Conservation (phyloP, 75 land plant species). For the Ceratopteris richardii region DNA sequence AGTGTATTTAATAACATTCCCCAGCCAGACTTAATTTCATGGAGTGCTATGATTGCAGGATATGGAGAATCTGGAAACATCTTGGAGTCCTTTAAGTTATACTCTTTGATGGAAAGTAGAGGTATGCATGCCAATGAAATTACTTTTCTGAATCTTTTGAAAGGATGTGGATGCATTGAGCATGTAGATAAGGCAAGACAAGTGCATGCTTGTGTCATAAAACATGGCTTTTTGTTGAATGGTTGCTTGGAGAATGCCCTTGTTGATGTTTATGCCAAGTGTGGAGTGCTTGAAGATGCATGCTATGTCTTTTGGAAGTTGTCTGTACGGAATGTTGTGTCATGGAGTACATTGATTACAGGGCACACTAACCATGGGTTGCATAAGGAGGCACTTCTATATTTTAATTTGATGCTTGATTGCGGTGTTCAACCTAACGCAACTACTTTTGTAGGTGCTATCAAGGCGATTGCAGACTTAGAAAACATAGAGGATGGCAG, state of each 20-base stretch:
- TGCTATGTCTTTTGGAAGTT: conserved; percentile 21
- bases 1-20: conserved; percentile 41
- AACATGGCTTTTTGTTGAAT: conserved; percentile 27
- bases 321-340: conserved; percentile 13
- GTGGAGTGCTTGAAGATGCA: conserved; percentile 24
- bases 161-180: conserved; percentile 62
- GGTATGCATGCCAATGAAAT: conserved; percentile 39
- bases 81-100: conserved; percentile 31
- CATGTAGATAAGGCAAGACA: conserved; percentile 13
- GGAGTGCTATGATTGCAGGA: conserved; percentile 62
- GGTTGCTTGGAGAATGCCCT: conserved; percentile 31
- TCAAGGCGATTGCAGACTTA: conserved; percentile 1
- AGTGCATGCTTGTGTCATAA: conserved; percentile 29
- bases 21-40: conserved; percentile 38
- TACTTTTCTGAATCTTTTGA: conserved; percentile 38
- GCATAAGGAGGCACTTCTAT: conserved; percentile 14
- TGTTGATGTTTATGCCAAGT: conserved; percentile 37
- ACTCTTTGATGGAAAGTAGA: conserved; percentile 28
- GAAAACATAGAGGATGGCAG: background rate
- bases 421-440: conserved; percentile 1
- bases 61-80: conserved; percentile 50
- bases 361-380: conserved; percentile 19
- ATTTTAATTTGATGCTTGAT: conserved; percentile 25
- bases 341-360: conserved; percentile 52
- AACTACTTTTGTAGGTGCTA: background rate